These are phyloP conservation scores for Aspergillus sp. DNA, from an alignment of 2,329 filamentous ascomycete genomes.

Conservation along the genomic window DNA sequence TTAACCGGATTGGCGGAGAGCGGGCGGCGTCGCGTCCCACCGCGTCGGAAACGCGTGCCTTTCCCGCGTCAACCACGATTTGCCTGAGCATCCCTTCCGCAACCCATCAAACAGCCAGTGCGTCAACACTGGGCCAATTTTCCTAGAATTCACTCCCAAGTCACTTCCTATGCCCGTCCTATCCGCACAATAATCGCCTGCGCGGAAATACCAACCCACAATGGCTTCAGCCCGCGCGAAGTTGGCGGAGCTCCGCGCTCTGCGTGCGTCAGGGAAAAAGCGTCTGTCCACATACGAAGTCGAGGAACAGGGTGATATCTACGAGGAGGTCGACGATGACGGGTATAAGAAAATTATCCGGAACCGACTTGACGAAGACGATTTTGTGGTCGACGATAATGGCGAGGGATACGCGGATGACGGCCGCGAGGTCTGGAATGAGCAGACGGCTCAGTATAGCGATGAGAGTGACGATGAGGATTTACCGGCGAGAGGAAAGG, in stretches of 20 bases:
- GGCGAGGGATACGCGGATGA: conserved; percentile 96
- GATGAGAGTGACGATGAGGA: conserved; percentile 76
- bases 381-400: conserved; percentile 98
- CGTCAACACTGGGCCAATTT: conserved; percentile 7
- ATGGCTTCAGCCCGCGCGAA: conserved; percentile 37
- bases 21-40: conserved; percentile 18
- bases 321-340: conserved; percentile 95
- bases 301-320: conserved; percentile 78
- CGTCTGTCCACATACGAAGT: conserved; percentile 84
- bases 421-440: conserved; percentile 88
- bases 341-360: conserved; percentile 96
- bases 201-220: not conserved
- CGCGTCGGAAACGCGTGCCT: conserved; percentile 24
- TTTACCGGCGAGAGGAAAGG: conserved; percentile 61
- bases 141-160: not conserved
- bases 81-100: conserved; percentile 14
- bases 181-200: not conserved
- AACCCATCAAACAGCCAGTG: conserved; percentile 8
- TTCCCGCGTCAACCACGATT: conserved; percentile 14
- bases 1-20: conserved; percentile 21
- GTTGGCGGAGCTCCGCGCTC: conserved; percentile 73
- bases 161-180: not conserved
- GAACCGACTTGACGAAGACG: conserved; percentile 83
- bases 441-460: conserved; percentile 55
- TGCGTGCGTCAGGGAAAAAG: conserved; percentile 88